These are phyloP conservation scores for Macrotyloma uniflorum DNA, from an alignment of 306 rosid genomes.

Conservation along the genomic window DNA sequence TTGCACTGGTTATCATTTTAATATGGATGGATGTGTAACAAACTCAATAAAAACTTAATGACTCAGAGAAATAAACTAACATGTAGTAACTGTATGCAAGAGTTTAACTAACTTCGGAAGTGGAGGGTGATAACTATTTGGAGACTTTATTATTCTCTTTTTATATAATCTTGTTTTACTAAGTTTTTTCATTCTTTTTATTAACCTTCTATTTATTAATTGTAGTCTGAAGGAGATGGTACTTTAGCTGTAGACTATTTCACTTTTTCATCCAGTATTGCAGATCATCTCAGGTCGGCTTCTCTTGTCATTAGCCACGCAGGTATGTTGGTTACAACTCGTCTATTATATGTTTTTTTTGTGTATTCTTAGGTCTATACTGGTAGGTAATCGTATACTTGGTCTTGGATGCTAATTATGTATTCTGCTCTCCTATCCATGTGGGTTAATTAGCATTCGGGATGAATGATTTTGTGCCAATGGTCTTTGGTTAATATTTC, in stretches of 20 bases:
- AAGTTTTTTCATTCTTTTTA: not conserved
- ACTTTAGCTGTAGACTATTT: conserved; percentile 68
- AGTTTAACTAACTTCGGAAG: not conserved
- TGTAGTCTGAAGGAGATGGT: conserved; percentile 69
- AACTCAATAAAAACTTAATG: not conserved
- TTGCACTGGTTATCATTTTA: not conserved
- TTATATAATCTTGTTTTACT: not conserved
- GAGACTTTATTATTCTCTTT: not conserved
- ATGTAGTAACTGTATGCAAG: not conserved
- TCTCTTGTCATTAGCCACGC: conserved; percentile 92
- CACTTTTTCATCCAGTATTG: conserved; percentile 91
- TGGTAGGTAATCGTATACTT: not conserved
- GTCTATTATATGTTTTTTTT: not conserved
- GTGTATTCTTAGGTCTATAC: not conserved
- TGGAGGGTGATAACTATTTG: not conserved
- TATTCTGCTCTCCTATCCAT: conserved; percentile 10
- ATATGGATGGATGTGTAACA: not conserved
- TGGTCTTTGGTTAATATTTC: conserved; percentile 24
- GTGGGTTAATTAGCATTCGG: not conserved
- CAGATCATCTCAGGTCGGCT: conserved; percentile 76
- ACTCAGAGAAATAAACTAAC: not conserved
- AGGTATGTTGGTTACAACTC: conserved; percentile 46
- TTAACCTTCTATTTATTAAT: not conserved
- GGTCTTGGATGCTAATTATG: conserved; percentile 25
- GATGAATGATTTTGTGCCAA: not conserved